Conservation (phyloP, 352 stramenopile species). For the Peronosclerospora sorghi region DNA sequence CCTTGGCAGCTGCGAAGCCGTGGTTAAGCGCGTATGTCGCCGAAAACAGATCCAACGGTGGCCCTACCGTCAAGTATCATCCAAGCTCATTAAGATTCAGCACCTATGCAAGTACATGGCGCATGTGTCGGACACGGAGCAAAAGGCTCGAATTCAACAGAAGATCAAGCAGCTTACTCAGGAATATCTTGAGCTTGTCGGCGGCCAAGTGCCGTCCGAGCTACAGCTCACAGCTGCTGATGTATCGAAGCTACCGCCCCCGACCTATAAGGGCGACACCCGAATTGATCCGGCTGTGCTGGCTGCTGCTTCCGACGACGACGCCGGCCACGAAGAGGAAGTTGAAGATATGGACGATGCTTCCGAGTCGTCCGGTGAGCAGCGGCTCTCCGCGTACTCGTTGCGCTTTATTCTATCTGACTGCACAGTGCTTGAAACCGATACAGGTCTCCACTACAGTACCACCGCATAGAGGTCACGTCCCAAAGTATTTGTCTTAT, state of each 20-base stretch:
- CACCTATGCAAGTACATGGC: constrained; percentile 80
- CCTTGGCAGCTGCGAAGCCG: constrained; percentile 67
- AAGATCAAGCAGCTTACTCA: constrained; percentile 74
- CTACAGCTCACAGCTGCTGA: constrained; percentile 49
- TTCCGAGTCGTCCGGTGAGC: constrained; percentile 9
- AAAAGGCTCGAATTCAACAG: constrained; percentile 59
- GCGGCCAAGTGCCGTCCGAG: constrained; percentile 60
- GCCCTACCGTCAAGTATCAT: constrained; percentile 78
- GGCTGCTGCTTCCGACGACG: constrained; percentile 35
- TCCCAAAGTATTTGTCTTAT: constrained; percentile 15
- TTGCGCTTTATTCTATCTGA: constrained; percentile 73
- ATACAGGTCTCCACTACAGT: constrained; percentile 42
- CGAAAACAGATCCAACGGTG: constrained; percentile 72
- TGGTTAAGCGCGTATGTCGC: constrained; percentile 76
- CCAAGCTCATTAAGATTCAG: constrained; percentile 81
- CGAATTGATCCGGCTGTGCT: constrained; percentile 47
- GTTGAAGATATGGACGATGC: constrained; percentile 35
- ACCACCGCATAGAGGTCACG: constrained; percentile 20
- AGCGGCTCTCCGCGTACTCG: constrained; percentile 59
- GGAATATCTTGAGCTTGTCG: constrained; percentile 69
- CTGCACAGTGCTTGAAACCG: constrained; percentile 60
- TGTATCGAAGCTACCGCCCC: constrained; percentile 38
- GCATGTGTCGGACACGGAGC: constrained; percentile 56
- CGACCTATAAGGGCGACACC: constrained; percentile 25
- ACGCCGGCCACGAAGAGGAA: constrained; percentile 35